Evolutionary conservation across 2,329 filamentous ascomycete genomes (phyloP).

Genomic region (Aspergillus calidoustus): DNA sequence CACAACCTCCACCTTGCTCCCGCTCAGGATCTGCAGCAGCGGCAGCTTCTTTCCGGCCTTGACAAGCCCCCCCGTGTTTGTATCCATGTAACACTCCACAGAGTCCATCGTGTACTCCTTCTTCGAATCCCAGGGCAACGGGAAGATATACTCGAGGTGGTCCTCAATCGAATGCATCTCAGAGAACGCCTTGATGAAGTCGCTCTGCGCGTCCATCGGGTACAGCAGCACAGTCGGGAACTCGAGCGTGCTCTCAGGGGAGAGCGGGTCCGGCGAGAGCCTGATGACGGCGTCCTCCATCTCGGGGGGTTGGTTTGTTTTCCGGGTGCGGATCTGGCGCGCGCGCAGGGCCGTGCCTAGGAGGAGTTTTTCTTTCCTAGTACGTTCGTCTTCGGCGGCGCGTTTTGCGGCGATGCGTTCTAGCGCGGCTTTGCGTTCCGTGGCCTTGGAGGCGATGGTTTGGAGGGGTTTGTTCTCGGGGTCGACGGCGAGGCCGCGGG

Average conservation of each 20-base stretch:
- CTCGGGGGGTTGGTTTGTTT: conserved; percentile 75
- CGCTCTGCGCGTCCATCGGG: conserved; percentile 77
- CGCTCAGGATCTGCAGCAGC: conserved; percentile 73
- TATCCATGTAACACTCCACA: conserved; percentile 92
- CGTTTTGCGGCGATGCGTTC: conserved; percentile 62
- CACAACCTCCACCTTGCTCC: conserved; percentile 81
- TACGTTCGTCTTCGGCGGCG: conserved; percentile 50
- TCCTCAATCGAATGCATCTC: conserved; percentile 76
- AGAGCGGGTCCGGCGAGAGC: conserved; percentile 73
- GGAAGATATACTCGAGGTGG: conserved; percentile 84
- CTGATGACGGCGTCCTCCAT: conserved; percentile 80
- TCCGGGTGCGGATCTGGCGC: conserved; percentile 70
- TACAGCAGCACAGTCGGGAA: conserved; percentile 87
- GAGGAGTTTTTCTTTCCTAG: conserved; percentile 61
- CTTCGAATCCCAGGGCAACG: conserved; percentile 80
- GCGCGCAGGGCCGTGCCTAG: conserved; percentile 69
- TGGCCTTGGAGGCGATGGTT: conserved; percentile 66
- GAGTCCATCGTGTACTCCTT: conserved; percentile 66
- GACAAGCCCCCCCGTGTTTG: conserved; percentile 74
- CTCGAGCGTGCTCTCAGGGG: conserved; percentile 70
- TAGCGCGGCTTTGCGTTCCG: conserved; percentile 60
- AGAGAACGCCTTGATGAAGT: conserved; percentile 86
- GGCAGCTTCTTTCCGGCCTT: conserved; percentile 87
- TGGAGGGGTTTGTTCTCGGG: conserved; percentile 69
- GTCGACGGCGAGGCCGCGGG: conserved; percentile 75